Conservation (phyloP, 2,329 filamentous ascomycete genomes). For the Paraconiothyrium sp. region DNA sequence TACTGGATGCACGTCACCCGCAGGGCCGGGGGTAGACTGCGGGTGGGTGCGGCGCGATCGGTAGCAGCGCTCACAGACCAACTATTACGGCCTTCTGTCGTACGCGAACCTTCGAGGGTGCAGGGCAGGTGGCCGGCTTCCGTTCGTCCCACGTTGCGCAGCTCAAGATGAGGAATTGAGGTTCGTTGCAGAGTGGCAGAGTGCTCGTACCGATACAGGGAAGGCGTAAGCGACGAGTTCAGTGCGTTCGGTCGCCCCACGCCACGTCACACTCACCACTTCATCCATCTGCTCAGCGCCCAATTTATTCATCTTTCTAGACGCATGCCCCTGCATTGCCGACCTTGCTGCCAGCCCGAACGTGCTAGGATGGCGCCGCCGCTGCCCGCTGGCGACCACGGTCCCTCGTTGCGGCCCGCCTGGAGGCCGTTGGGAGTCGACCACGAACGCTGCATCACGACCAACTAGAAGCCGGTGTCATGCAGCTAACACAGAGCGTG, state of each 20-base stretch:
- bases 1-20: slow-evolving; percentile 41
- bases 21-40: slow-evolving; percentile 21
- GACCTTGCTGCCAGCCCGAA: slow-evolving; percentile 33
- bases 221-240: neutral
- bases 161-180: slow-evolving; percentile 18
- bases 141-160: slow-evolving; percentile 38
- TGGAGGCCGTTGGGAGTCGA: slow-evolving; percentile 25
- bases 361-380: slow-evolving; percentile 28
- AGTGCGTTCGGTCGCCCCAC: slow-evolving; percentile 8
- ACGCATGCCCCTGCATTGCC: slow-evolving; percentile 41
- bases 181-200: neutral
- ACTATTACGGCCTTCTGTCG: slow-evolving; percentile 12
- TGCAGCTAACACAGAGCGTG: slow-evolving; percentile 36
- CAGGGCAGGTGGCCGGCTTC: slow-evolving; percentile 15
- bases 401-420: no score
- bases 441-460: slow-evolving; percentile 39
- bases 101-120: slow-evolving; percentile 3
- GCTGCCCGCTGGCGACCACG: slow-evolving; percentile 23
- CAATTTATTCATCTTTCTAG: slow-evolving; percentile 24
- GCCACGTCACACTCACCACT: slow-evolving; percentile 43
- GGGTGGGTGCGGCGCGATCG: slow-evolving; percentile 22
- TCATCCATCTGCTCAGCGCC: slow-evolving; percentile 35
- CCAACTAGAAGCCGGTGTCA: slow-evolving; percentile 28
- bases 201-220: neutral
- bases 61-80: slow-evolving; percentile 13